These are phyloP conservation scores for Aristolochia californica DNA, from an alignment of 164 flowering plant genomes.

Conservation along the genomic window DNA sequence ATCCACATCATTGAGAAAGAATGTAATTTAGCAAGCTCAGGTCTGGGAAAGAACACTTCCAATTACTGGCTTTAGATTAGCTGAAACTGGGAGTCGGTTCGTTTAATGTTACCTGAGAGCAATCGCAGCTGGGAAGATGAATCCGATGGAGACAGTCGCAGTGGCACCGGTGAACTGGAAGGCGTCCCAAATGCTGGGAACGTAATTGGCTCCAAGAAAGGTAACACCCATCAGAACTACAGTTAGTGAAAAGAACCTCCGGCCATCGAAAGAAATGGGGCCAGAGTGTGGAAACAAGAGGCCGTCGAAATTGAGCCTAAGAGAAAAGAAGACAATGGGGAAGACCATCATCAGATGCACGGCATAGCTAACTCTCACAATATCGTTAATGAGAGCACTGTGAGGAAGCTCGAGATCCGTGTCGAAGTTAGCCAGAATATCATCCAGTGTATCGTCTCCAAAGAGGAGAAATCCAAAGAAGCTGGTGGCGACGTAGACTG, in stretches of 20 bases:
- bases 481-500: conserved; percentile 59
- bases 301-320: conserved; percentile 65
- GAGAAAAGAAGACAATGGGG: conserved; percentile 64
- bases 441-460: conserved; percentile 58
- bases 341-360: conserved; percentile 75
- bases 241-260: conserved; percentile 41
- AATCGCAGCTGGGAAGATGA: conserved; percentile 67
- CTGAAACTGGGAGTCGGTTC: too few relatives aligned
- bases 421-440: conserved; percentile 69
- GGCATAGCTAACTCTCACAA: conserved; percentile 59
- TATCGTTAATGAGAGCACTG: conserved; percentile 38
- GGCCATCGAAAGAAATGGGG: conserved; percentile 35
- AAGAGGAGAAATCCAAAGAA: conserved; percentile 64
- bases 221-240: conserved; percentile 40
- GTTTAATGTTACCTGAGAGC: conserved; percentile 36
- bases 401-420: conserved; percentile 52
- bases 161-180: conserved; percentile 81
- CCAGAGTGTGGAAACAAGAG: conserved; percentile 51
- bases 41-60: too few relatives aligned
- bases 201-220: conserved; percentile 56
- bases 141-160: conserved; percentile 55
- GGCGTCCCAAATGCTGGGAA: conserved; percentile 83
- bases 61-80: too few relatives aligned
- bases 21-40: too few relatives aligned
- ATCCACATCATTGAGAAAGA: too few relatives aligned